These are phyloP conservation scores for Monosporascus sp. DNA, from an alignment of 2,329 filamentous ascomycete species.

Conservation along the genomic window DNA sequence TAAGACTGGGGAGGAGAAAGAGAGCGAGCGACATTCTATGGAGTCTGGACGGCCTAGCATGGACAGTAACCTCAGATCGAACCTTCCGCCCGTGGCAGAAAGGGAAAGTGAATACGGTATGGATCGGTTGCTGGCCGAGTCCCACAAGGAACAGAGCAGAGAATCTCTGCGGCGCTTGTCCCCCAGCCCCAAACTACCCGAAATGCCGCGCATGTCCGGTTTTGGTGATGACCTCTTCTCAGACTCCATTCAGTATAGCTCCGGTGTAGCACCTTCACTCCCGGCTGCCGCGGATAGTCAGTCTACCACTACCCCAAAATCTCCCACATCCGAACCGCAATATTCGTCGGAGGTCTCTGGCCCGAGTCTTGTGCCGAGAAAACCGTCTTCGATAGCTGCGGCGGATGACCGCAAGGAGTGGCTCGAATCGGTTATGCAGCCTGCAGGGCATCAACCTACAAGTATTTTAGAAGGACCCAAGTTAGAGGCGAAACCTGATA, in stretches of 20 bases:
- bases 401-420: background rate
- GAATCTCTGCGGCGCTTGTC: slow-evolving; percentile 32
- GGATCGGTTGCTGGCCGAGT: slow-evolving; percentile 33
- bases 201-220: slow-evolving; percentile 52
- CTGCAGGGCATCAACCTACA: slow-evolving; percentile 9
- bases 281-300: background rate
- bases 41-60: slow-evolving; percentile 54
- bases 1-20: slow-evolving; percentile 61
- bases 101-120: slow-evolving; percentile 55
- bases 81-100: slow-evolving; percentile 38
- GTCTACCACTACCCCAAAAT: background rate
- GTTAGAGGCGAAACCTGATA: slow-evolving; percentile 11
- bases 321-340: no score
- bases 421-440: slow-evolving; percentile 2
- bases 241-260: slow-evolving; percentile 17
- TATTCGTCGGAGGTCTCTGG: background rate
- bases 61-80: slow-evolving; percentile 34
- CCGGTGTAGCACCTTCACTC: background rate
- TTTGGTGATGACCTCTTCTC: slow-evolving; percentile 57
- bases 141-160: slow-evolving; percentile 7
- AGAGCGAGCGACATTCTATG: slow-evolving; percentile 49
- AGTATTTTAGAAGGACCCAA: slow-evolving; percentile 17
- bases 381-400: background rate
- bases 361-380: background rate
- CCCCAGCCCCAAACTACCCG: slow-evolving; percentile 52